Conservation (phyloP, 2,329 filamentous ascomycete genomes). For the Colletotrichum sublineola region DNA sequence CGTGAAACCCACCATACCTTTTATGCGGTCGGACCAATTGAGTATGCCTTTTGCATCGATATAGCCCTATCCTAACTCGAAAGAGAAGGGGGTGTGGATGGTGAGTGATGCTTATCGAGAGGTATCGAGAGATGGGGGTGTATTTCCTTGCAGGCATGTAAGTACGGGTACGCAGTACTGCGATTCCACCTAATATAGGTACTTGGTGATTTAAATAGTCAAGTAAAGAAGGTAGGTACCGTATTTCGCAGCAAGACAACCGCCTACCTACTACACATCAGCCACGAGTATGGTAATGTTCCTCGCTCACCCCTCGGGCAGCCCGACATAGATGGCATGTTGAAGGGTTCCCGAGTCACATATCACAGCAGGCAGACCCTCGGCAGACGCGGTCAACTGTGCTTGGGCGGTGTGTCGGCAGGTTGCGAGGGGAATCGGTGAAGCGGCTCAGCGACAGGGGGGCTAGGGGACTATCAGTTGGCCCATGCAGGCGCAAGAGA, state of each 20-base stretch:
- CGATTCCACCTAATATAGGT: neutral
- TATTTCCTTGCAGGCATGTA: too few species aligned
- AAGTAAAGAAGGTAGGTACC: neutral
- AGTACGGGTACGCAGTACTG: neutral
- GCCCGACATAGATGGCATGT: neutral
- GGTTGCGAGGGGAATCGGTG: slow-evolving; percentile 21
- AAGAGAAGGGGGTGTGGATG: too few species aligned
- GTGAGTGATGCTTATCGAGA: slow-evolving; percentile 7
- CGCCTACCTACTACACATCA: neutral
- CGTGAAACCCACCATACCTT: too few species aligned
- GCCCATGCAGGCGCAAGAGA: slow-evolving; percentile 27
- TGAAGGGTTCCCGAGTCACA: neutral
- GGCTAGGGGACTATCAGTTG: slow-evolving; percentile 18
- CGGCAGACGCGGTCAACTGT: slow-evolving; percentile 26
- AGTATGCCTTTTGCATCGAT: slow-evolving; percentile 3
- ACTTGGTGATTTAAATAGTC: neutral
- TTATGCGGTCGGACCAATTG: neutral
- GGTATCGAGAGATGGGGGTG: neutral
- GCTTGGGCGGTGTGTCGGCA: slow-evolving; percentile 22
- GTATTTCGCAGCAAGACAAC: too few species aligned
- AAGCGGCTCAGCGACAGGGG: slow-evolving; percentile 7
- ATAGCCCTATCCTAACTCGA: slow-evolving; percentile 5
- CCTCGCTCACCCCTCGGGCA: neutral
- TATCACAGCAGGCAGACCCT: neutral
- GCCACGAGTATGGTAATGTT: neutral